Evolutionary conservation across 495 filamentous ascomycete genomes (phyloP).

Genomic region (Zalerion maritima): DNA sequence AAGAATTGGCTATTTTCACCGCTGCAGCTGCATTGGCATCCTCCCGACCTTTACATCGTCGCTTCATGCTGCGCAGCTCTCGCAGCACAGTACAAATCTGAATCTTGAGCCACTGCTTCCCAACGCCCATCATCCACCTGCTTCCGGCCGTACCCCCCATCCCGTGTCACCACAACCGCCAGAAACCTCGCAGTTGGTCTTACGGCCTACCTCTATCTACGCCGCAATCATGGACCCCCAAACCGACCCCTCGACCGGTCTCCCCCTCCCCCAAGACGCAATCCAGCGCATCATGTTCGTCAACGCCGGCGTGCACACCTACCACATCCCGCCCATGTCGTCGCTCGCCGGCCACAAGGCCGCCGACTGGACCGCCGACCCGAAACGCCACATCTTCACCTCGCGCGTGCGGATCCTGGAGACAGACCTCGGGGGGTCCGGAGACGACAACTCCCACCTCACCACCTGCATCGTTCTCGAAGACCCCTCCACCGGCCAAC

Average conservation of each 20-base stretch:
- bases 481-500: conserved; percentile 47
- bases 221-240: too few species aligned
- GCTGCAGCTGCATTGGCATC: too few species aligned
- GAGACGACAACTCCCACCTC: conserved; percentile 26
- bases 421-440: conserved; percentile 37
- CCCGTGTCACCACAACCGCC: too few species aligned
- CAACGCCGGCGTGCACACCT: conserved; percentile 56
- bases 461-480: conserved; percentile 62
- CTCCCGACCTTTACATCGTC: too few species aligned
- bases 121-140: too few species aligned
- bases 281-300: conserved; percentile 71
- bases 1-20: too few species aligned
- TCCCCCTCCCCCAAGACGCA: conserved; percentile 44
- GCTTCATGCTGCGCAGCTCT: too few species aligned
- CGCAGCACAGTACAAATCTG: too few species aligned
- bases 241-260: conserved; percentile 46
- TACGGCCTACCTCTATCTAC: too few species aligned
- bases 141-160: too few species aligned
- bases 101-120: too few species aligned
- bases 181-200: too few species aligned
- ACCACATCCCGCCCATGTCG: conserved; percentile 58
- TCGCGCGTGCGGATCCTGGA: conserved; percentile 67
- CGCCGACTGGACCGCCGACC: conserved; percentile 55
- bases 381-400: conserved; percentile 62
- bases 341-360: conserved; percentile 62